A percentile compares a stretch with the other conserved stretches of the same genome.
Conservation (phyloP, 75 land plant genomes). For the Pinus taeda region DNA sequence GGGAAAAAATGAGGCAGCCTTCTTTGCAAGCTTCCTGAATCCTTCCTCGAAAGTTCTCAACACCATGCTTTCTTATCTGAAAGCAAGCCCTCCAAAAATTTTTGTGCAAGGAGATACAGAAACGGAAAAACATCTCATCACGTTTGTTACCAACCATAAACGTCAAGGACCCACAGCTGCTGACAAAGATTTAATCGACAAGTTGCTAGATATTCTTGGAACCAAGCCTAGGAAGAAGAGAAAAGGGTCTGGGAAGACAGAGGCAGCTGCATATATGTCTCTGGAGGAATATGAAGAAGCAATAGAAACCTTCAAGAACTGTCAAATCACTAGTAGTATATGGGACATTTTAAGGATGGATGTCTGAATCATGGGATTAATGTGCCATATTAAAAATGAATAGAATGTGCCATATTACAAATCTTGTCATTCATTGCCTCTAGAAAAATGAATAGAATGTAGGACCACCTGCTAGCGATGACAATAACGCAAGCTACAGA, state of each 20-base stretch:
- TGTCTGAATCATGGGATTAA: background rate
- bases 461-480: too few species aligned
- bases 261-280: background rate
- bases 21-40: conserved; percentile 14
- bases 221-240: conserved; percentile 14
- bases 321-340: conserved; percentile 13
- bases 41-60: conserved; percentile 15
- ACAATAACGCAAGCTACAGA: too few species aligned
- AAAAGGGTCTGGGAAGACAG: conserved; percentile 7
- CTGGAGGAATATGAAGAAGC: conserved; percentile 21
- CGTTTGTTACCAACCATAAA: conserved; percentile 20
- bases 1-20: conserved; percentile 10
- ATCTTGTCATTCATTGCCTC: background rate
- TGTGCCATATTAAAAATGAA: background rate
- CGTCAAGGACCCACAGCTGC: conserved; percentile 1
- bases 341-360: conserved; percentile 15
- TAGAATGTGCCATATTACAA: background rate
- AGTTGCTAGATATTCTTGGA: conserved; percentile 7
- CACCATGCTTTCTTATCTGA: conserved; percentile 14
- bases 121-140: conserved; percentile 4
- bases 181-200: conserved; percentile 11
- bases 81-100: conserved; percentile 13
- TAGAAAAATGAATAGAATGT: too few species aligned
- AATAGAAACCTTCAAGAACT: conserved; percentile 18
- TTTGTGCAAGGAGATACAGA: conserved; percentile 1